Percentiles rank a stretch among this genome's conserved stretches.
These are phyloP conservation scores for Biscutella laevigata DNA, from an alignment of 441 rosid genomes.

Conservation along the genomic window DNA sequence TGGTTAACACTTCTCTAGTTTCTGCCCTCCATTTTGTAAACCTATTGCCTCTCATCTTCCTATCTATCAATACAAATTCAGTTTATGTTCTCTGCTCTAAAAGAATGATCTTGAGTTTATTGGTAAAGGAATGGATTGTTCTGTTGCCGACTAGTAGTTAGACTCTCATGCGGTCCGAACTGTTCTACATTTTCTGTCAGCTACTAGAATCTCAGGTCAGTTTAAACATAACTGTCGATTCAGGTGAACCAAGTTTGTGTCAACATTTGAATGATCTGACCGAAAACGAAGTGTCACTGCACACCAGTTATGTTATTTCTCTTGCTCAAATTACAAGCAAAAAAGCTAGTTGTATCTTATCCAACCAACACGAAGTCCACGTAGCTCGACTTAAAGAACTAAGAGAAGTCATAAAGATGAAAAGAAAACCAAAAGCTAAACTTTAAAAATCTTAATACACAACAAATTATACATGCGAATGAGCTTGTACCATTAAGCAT, in stretches of 20 bases:
- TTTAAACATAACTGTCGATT: background rate
- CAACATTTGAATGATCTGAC: no score
- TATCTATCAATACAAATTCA: slow-evolving; percentile 14
- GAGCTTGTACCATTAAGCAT: slow-evolving; percentile 3
- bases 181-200: background rate
- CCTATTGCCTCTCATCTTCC: background rate
- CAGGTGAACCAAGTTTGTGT: background rate
- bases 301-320: no score
- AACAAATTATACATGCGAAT: slow-evolving; percentile 9
- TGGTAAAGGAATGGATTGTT: no score
- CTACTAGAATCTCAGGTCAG: background rate
- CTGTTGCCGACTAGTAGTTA: no score
- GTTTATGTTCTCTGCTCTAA: slow-evolving; percentile 12
- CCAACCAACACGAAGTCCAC: background rate
- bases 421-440: background rate
- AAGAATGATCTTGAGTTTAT: no score
- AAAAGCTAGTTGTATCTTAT: background rate
- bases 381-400: background rate
- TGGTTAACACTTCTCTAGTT: background rate
- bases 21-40: slow-evolving; percentile 16
- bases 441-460: background rate
- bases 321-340: no score
- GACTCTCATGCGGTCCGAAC: background rate
- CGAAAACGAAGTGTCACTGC: no score
- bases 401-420: background rate